phyloP scores from a whole-genome alignment of 371 early-diverging fungal species.

The Coemansia sp. region DNA sequence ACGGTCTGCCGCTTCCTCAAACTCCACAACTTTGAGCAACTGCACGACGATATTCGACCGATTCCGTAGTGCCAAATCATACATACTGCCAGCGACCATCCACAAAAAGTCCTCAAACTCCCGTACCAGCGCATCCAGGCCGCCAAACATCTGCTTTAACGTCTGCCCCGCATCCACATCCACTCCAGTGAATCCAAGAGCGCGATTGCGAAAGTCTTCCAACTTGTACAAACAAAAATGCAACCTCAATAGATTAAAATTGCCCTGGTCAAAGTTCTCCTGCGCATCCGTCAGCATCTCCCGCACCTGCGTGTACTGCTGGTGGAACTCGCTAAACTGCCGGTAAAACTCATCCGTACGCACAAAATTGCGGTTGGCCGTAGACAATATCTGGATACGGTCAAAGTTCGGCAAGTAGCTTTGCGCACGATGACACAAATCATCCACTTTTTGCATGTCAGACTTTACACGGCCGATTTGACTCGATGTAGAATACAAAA shows the following conservation, averaged over 20 bases:
- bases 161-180: slow-evolving; percentile 79
- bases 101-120: slow-evolving; percentile 86
- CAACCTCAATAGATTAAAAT: slow-evolving; percentile 75
- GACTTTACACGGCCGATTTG: slow-evolving; percentile 68
- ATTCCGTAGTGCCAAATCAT: slow-evolving; percentile 71
- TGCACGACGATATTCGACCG: slow-evolving; percentile 75
- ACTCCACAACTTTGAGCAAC: slow-evolving; percentile 87
- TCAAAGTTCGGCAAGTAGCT: slow-evolving; percentile 84
- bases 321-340: slow-evolving; percentile 82
- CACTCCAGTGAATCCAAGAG: slow-evolving; percentile 73
- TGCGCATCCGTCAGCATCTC: slow-evolving; percentile 72
- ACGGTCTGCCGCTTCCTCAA: slow-evolving; percentile 67
- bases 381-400: slow-evolving; percentile 85
- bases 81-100: slow-evolving; percentile 71
- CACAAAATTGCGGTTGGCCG: slow-evolving; percentile 89
- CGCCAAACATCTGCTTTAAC: slow-evolving; percentile 76
- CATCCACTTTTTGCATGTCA: slow-evolving; percentile 79
- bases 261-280: slow-evolving; percentile 62
- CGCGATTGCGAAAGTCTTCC: slow-evolving; percentile 81
- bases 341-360: slow-evolving; percentile 80
- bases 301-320: slow-evolving; percentile 71
- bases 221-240: slow-evolving; percentile 88
- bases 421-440: slow-evolving; percentile 79
- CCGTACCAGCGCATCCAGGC: slow-evolving; percentile 74
- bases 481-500: slow-evolving; percentile 64